phyloP scores from a whole-genome alignment of 345 rosid species.

The Rhodamnia argentea region DNA sequence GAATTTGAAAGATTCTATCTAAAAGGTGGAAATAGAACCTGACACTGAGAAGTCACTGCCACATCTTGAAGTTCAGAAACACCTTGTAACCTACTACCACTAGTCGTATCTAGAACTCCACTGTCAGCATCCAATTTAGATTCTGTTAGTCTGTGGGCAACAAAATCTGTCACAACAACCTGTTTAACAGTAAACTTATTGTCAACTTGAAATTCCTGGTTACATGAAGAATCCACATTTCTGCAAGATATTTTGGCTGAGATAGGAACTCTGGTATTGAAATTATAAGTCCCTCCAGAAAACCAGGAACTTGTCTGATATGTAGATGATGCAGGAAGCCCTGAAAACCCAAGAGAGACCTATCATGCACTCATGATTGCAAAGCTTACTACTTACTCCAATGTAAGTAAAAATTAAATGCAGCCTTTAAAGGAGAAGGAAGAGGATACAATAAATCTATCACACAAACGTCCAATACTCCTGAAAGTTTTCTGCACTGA shows the following conservation, averaged over 20 bases:
- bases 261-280: slow-evolving; percentile 10
- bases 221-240: slow-evolving; percentile 5
- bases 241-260: slow-evolving; percentile 15
- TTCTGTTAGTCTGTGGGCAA: slow-evolving; percentile 12
- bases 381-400: neutral
- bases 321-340: slow-evolving; percentile 13
- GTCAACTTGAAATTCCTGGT: neutral
- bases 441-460: neutral
- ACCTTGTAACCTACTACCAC: slow-evolving; percentile 10
- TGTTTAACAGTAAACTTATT: slow-evolving; percentile 13
- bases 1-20: neutral
- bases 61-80: slow-evolving; percentile 5
- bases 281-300: slow-evolving; percentile 17
- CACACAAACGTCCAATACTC: neutral
- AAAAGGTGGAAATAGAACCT: neutral
- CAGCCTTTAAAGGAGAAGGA: neutral
- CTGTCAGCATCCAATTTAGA: slow-evolving; percentile 16
- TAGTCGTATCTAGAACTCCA: slow-evolving; percentile 2
- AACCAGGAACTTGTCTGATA: slow-evolving; percentile 13
- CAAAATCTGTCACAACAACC: slow-evolving; percentile 20
- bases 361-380: neutral
- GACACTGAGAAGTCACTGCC: slow-evolving; percentile 8
- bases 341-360: slow-evolving; percentile 14
- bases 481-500: neutral
- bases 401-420: neutral